Evolutionary conservation across 768 basidiomycete genomes (phyloP).

Genomic region (Amanita molliuscula): DNA sequence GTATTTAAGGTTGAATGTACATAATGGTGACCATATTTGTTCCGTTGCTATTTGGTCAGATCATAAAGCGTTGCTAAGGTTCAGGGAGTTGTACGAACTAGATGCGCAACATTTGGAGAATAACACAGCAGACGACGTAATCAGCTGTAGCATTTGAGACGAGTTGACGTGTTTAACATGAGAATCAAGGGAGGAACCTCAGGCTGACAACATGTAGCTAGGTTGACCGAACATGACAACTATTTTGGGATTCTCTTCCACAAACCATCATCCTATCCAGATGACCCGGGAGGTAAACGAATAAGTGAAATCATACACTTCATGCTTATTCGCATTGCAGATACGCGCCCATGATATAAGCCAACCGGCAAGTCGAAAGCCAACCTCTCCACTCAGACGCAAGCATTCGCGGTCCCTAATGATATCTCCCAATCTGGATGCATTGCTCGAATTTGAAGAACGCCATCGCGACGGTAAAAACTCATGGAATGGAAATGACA

Average conservation of each 20-base stretch:
- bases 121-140: no score
- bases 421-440: constrained; percentile 52
- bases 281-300: not conserved
- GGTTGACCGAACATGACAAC: not conserved
- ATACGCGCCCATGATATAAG: not conserved
- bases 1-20: no score
- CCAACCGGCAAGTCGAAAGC: not conserved
- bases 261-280: not conserved
- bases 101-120: no score
- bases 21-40: no score
- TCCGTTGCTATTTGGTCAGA: no score
- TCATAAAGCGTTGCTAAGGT: no score
- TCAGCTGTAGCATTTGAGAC: no score
- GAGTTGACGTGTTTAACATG: no score
- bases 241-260: not conserved
- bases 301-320: not conserved
- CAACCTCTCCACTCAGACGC: not conserved
- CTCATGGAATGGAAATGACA: constrained; percentile 1
- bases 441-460: constrained; percentile 48
- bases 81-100: no score
- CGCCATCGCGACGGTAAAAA: constrained; percentile 21
- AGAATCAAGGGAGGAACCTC: no score
- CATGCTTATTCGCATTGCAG: not conserved
- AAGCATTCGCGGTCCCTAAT: constrained; percentile 22
- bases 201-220: not conserved